Conservation (phyloP, 2,329 filamentous ascomycete genomes). For the Sporothrix globosa region DNA sequence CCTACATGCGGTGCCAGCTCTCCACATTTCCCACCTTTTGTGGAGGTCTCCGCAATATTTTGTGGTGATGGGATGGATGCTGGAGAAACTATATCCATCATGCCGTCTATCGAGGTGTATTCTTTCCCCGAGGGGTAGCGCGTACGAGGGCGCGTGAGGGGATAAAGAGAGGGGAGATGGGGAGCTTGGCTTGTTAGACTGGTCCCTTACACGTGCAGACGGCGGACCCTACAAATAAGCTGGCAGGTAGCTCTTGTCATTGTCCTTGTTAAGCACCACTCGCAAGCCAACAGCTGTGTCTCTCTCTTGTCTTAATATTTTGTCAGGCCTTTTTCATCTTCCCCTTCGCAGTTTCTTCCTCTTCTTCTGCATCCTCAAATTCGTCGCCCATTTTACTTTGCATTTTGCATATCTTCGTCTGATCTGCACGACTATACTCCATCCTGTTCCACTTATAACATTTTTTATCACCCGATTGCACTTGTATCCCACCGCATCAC, state of each 20-base stretch:
- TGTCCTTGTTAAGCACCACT: conserved; percentile 21
- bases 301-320: background rate
- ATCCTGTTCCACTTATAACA: background rate
- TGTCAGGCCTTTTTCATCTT: background rate
- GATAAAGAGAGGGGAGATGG: background rate
- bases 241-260: conserved; percentile 17
- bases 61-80: background rate
- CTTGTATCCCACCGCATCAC: background rate
- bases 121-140: conserved; percentile 20
- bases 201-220: background rate
- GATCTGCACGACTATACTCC: background rate
- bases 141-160: conserved; percentile 7
- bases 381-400: background rate
- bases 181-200: conserved; percentile 15
- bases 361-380: background rate
- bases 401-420: background rate
- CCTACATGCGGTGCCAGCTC: background rate
- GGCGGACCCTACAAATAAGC: conserved; percentile 24
- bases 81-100: conserved; percentile 25
- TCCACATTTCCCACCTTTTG: conserved; percentile 28
- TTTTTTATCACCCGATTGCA: background rate
- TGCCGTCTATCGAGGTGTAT: conserved; percentile 10
- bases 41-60: conserved; percentile 28
- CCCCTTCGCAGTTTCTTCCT: background rate
- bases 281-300: background rate